phyloP scores from a whole-genome alignment of 805 yeast species.

The Candida maltosa region DNA sequence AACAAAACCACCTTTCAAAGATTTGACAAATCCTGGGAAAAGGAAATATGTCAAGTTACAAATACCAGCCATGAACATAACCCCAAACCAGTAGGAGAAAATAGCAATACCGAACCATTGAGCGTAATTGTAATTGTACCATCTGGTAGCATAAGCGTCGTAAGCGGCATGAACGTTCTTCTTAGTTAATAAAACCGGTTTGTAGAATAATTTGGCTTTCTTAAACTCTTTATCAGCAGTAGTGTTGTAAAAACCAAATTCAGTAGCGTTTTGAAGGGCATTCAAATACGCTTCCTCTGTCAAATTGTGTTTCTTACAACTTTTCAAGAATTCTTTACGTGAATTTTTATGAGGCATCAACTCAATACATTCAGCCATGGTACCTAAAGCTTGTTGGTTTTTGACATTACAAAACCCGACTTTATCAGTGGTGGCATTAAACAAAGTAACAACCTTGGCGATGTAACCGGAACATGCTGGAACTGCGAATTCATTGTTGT shows the following conservation, averaged over 20 bases:
- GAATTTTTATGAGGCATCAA: conserved; percentile 20
- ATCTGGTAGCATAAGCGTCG: conserved; percentile 26
- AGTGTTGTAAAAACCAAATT: conserved; percentile 28
- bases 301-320: conserved; percentile 21
- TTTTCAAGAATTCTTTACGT: conserved; percentile 18
- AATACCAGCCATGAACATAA: conserved; percentile 40
- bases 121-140: conserved; percentile 35
- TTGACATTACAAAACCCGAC: conserved; percentile 30
- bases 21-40: conserved; percentile 33
- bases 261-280: conserved; percentile 40
- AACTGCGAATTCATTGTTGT: conserved; percentile 21
- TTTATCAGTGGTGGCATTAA: conserved; percentile 11
- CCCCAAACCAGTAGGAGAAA: conserved; percentile 46
- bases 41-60: conserved; percentile 38
- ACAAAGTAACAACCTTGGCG: conserved; percentile 22
- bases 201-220: conserved; percentile 21
- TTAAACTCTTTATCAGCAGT: conserved; percentile 25
- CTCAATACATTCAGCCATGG: conserved; percentile 33
- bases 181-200: conserved; percentile 33
- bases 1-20: conserved; percentile 24
- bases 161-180: conserved; percentile 23
- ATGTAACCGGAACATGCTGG: conserved; percentile 22
- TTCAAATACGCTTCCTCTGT: conserved; percentile 30
- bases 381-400: conserved; percentile 37
- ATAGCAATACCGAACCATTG: conserved; percentile 37